Base-by-base conservation (phyloP, 345 rosid genomes). In the Citrus medica region DNA sequence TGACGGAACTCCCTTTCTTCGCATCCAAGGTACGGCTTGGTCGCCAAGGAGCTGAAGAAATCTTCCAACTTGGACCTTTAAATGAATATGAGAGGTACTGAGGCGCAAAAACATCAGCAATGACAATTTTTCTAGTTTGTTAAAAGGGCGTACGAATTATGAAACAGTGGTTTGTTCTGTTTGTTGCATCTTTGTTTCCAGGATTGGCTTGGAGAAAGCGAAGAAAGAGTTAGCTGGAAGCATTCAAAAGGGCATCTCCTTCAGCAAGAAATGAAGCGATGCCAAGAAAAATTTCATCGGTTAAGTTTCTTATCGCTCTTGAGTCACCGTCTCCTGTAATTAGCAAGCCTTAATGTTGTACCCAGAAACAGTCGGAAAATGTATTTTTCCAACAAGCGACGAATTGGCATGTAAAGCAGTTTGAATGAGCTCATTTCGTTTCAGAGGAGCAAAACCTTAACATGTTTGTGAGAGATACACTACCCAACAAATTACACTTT, bases 11-110 rank as follows among this genome's bases (percentile, higher is more conserved):
- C 71, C 93, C 92, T 38, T 92, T 88, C 90, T 92, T 92, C 67
- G 97, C 97, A 81, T 72, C 92, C 70, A 92, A 88, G 85, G 95
- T 92, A 74, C 86, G 90, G 30, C 91, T 92, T 69, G 93, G 93
- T 9, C 95, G 95, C 69, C 64, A 76, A 28, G 95, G 97, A 76
- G 92, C 82, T 55, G 92, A 92, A 71, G 93, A 91, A 84, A 82
- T 92, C 68, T 85, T 80, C 74, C 91, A 89, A 62, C 89, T 91
- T 58, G 95, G 93, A 16, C 93, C 97, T 21, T 88, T 92, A 55
- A 92, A 85, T 59, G 90, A 87, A 78, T 92, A 88, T 53, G 97
- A 90, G 82, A 92, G 95, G 92, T 91, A 81, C 1, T 64, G 10
- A 77, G 1, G 8, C 30, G 17, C 48, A 9, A 51, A 40, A 22